Percentiles rank a stretch among this genome's conserved stretches.
Conservation (phyloP, 306 rosid genomes). For the Trifolium subterraneum region DNA sequence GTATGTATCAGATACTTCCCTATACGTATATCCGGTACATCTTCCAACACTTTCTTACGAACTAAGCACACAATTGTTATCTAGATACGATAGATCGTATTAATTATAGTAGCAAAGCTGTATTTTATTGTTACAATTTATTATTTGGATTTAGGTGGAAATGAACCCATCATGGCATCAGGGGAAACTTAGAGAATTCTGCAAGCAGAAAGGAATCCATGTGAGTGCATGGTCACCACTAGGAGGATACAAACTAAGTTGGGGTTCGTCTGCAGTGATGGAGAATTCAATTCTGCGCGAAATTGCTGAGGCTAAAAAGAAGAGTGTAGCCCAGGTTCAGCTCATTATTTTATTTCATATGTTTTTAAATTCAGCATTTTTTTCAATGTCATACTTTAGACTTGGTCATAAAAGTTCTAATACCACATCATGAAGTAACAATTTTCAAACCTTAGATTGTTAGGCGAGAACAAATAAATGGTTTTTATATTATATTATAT, state of each 20-base stretch:
- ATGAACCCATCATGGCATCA: slow-evolving; percentile 30
- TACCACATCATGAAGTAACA: too few species aligned
- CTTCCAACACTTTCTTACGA: neutral
- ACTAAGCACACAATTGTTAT: neutral
- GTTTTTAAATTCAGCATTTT: neutral
- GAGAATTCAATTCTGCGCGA: slow-evolving; percentile 32
- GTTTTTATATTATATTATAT: too few species aligned
- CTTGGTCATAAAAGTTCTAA: too few species aligned
- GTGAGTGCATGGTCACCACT: slow-evolving; percentile 48
- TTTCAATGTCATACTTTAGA: too few species aligned
- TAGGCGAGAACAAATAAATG: too few species aligned
- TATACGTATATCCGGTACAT: neutral
- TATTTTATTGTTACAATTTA: neutral
- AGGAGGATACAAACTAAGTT: slow-evolving; percentile 36
- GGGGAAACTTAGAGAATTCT: slow-evolving; percentile 17
- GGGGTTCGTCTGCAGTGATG: slow-evolving; percentile 44
- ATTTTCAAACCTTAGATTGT: too few species aligned
- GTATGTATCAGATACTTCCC: neutral
- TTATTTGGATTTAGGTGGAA: slow-evolving; percentile 25
- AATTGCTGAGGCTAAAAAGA: slow-evolving; percentile 9
- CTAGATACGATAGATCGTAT: neutral
- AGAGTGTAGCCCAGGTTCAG: slow-evolving; percentile 21
- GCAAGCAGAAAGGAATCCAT: slow-evolving; percentile 41
- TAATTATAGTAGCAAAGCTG: neutral
- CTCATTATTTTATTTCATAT: neutral